Evolutionary conservation across 2,329 filamentous ascomycete species (phyloP).

Genomic region (Dactylellina drechsleri): DNA sequence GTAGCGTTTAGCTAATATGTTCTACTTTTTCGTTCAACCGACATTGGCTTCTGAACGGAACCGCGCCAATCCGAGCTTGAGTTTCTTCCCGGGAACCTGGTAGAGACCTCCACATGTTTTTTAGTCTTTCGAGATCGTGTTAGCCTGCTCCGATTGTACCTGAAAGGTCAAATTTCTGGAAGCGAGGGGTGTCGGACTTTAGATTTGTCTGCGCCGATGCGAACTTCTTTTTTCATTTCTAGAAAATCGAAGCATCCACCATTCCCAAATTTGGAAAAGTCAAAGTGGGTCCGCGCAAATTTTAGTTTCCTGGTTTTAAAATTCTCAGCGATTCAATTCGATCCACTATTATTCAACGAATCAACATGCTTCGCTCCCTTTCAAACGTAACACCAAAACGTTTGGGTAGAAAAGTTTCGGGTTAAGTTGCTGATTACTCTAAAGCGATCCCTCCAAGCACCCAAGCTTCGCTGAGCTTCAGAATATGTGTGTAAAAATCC

Average conservation of each 20-base stretch:
- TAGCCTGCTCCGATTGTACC: conserved; percentile 12
- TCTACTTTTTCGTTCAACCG: conserved; percentile 15
- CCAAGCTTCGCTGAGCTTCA: conserved; percentile 25
- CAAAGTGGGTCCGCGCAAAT: conserved; percentile 12
- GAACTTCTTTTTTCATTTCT: conserved; percentile 2
- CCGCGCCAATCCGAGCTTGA: conserved; percentile 31
- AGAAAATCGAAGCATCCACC: not conserved
- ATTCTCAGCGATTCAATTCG: not conserved
- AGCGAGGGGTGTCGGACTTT: conserved; percentile 32
- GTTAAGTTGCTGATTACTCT: conserved; percentile 25
- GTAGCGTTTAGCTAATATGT: not conserved
- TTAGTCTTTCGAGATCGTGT: conserved; percentile 6
- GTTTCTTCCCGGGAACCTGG: conserved; percentile 23
- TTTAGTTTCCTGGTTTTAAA: conserved; percentile 3
- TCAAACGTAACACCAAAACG: no score
- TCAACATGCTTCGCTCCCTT: no score
- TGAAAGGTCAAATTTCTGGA: not conserved
- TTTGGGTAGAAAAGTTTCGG: not conserved
- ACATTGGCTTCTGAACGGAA: conserved; percentile 1
- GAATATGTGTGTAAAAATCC: conserved; percentile 1
- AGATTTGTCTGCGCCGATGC: conserved; percentile 16
- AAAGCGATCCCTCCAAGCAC: conserved; percentile 42
- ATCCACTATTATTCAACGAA: conserved; percentile 17
- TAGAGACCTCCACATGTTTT: not conserved
- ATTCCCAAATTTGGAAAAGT: conserved; percentile 28